phyloP scores from a whole-genome alignment of 805 yeast genomes.

The Saccharomyces paradoxus region DNA sequence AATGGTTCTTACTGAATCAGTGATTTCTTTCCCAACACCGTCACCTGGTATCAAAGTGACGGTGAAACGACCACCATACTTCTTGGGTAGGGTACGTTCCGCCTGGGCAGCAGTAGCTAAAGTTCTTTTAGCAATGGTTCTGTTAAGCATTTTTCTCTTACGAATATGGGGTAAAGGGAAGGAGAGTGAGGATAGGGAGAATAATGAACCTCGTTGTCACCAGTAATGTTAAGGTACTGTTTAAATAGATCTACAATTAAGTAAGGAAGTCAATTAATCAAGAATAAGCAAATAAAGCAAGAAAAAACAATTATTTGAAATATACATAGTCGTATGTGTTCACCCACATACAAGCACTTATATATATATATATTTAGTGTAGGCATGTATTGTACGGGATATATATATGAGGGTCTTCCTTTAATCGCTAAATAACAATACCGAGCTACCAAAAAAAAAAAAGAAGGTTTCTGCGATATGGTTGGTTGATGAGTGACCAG shows the following conservation, averaged over 20 bases:
- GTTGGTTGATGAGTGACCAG: not conserved
- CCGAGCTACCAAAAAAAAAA: not conserved
- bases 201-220: not conserved
- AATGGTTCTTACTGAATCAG: conserved; percentile 86
- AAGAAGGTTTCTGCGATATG: not conserved
- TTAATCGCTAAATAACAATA: not conserved
- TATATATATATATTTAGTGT: not conserved
- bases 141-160: conserved; percentile 26
- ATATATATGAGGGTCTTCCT: not conserved
- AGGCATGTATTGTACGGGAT: not conserved
- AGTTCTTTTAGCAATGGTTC: conserved; percentile 29
- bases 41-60: conserved; percentile 97
- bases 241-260: not conserved
- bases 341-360: not conserved
- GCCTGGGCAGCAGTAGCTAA: conserved; percentile 54
- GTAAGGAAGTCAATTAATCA: not conserved
- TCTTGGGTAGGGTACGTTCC: conserved; percentile 68
- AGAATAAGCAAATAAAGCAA: not conserved
- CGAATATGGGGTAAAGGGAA: not conserved
- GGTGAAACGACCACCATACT: conserved; percentile 89
- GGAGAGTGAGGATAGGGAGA: not conserved
- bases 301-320: not conserved
- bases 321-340: not conserved
- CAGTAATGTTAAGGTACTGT: not conserved
- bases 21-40: conserved; percentile 94